phyloP scores from a whole-genome alignment of 2,329 filamentous ascomycete genomes.

The Xylariaceae sp. region DNA sequence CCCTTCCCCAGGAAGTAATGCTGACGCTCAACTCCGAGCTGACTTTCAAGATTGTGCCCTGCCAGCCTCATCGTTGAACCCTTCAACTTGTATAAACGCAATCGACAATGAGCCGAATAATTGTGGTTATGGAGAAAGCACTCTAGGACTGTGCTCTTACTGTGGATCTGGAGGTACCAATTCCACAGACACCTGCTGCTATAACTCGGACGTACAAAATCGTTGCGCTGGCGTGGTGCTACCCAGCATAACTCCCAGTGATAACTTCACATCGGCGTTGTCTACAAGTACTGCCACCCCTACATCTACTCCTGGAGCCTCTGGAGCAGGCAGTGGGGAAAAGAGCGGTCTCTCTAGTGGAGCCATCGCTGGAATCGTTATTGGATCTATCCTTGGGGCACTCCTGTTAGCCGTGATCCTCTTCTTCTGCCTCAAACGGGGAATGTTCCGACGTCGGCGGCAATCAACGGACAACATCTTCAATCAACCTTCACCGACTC shows the following conservation, averaged over 20 bases:
- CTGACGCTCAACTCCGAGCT: slow-evolving; percentile 75
- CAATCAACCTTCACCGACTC: slow-evolving; percentile 81
- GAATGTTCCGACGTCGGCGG: slow-evolving; percentile 46
- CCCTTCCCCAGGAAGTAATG: slow-evolving; percentile 58
- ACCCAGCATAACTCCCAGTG: slow-evolving; percentile 68
- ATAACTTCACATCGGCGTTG: slow-evolving; percentile 54
- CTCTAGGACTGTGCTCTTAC: slow-evolving; percentile 78
- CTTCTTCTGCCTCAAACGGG: slow-evolving; percentile 57
- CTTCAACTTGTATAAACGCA: slow-evolving; percentile 69
- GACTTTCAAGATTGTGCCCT: slow-evolving; percentile 89
- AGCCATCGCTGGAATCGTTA: slow-evolving; percentile 83
- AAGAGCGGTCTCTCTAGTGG: slow-evolving; percentile 64
- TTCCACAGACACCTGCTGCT: slow-evolving; percentile 92
- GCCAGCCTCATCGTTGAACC: slow-evolving; percentile 72
- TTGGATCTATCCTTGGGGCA: slow-evolving; percentile 72
- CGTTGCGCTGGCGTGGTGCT: slow-evolving; percentile 74
- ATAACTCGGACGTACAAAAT: slow-evolving; percentile 69
- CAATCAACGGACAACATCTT: slow-evolving; percentile 70
- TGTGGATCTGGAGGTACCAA: slow-evolving; percentile 81
- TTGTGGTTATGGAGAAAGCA: slow-evolving; percentile 75
- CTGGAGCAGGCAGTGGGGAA: slow-evolving; percentile 27
- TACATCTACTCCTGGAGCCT: slow-evolving; percentile 26
- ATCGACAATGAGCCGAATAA: slow-evolving; percentile 77
- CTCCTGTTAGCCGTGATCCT: slow-evolving; percentile 65
- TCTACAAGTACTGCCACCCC: slow-evolving; percentile 42